Evolutionary conservation across 2,329 filamentous ascomycete species (phyloP), one percentile per base, ranked within the genome.

Genomic region (Penicillium sp.): DNA sequence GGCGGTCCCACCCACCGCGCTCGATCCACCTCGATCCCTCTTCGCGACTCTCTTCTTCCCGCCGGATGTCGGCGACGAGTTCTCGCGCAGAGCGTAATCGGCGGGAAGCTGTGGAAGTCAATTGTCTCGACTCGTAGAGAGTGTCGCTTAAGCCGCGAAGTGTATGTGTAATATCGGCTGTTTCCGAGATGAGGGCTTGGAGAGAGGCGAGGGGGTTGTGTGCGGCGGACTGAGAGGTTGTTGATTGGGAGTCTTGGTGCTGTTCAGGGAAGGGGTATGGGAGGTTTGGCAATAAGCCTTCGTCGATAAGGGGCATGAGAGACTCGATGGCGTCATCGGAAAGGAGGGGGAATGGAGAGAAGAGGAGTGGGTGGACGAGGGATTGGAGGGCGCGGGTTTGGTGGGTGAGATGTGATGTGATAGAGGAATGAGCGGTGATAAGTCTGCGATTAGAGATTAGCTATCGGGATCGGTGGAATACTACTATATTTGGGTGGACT

Each of bases 111-210:
- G 88, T 88, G 3, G 86, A 88, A 0, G 90, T 94, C 1, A 90
- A 89, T 74, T 97, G 93, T 12, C 91, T 87, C 31, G 89, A 91
- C 88, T 97, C 96, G 74, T 97, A 93, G 33, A 99, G 80, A 4
- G 90, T 92, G 71, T 99, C 94, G 7, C 90, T 91, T 5, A 99
- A 80, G 62, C 91, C 88, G 64, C 90, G 91, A 44, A 99, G 83
- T 7, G 90, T 90, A 66, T 90, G 84, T 9, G 93, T 84, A 28
- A 93, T 78, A 59, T 91, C 88, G 26, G 84, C 79, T 0, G 89
- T 92, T 60, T 90, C 80, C 7, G 83, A 80, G 69, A 90, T 87
- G 49, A 93, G 80, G 22, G 84, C 82, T 55, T 85, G 81, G 43
- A 92, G 77, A 10, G 88, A 89, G 63, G 82, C 80, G 63, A 88